These are phyloP conservation scores for Rhizopogon roseolus DNA, from an alignment of 768 basidiomycete species.

Conservation along the genomic window DNA sequence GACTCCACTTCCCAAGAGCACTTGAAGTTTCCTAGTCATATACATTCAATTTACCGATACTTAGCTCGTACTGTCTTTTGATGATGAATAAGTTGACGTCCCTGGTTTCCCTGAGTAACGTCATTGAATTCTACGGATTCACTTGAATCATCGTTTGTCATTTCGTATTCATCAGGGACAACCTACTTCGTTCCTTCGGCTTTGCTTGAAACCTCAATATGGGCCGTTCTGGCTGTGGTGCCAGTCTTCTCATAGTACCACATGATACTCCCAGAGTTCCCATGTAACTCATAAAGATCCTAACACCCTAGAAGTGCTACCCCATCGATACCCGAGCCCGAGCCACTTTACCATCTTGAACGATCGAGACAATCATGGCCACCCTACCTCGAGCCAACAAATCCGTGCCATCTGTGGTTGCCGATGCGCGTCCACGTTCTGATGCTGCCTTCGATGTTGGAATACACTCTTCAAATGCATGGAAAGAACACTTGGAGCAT, in stretches of 20 bases:
- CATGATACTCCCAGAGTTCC: not conserved
- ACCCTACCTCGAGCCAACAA: constrained; percentile 31
- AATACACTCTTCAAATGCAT: constrained; percentile 72
- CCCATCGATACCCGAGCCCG: not conserved
- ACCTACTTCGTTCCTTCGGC: too few relatives aligned
- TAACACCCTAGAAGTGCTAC: too few relatives aligned
- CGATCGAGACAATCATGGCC: constrained; percentile 21
- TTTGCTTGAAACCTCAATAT: not conserved
- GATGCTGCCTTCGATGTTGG: constrained; percentile 63
- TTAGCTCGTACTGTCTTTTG: too few relatives aligned
- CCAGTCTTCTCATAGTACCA: not conserved
- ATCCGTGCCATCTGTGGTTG: constrained; percentile 15
- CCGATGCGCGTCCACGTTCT: constrained; percentile 24
- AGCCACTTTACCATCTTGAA: not conserved
- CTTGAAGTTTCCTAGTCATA: not conserved
- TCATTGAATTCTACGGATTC: too few relatives aligned
- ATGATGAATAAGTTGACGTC: too few relatives aligned
- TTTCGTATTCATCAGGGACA: too few relatives aligned
- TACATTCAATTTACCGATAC: too few relatives aligned
- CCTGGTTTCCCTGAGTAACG: too few relatives aligned
- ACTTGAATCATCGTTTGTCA: too few relatives aligned
- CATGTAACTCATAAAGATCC: too few relatives aligned
- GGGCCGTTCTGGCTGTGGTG: not conserved
- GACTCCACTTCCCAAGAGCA: constrained; percentile 10
- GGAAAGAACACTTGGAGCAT: constrained; percentile 59